Evolutionary conservation across 306 rosid genomes (phyloP).

Genomic region (Dalbergia cochinchinensis): DNA sequence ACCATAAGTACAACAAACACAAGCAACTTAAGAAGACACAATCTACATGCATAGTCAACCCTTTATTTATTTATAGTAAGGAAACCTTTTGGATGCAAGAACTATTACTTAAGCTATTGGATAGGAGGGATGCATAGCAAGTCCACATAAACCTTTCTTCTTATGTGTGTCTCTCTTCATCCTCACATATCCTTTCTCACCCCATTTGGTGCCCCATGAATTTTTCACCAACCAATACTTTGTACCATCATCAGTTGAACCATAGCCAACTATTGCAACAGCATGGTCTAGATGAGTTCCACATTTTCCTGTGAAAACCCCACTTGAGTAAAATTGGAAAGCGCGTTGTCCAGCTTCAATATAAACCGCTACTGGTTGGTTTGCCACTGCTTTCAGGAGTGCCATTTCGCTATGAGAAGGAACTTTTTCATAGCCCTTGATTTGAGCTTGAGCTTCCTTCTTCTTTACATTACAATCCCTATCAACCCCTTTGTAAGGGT

Average conservation of each 20-base stretch:
- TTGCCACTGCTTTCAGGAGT: constrained; percentile 38
- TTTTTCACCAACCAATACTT: constrained; percentile 47
- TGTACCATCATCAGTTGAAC: constrained; percentile 8
- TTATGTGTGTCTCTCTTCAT: constrained; percentile 19
- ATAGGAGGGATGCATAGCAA: constrained; percentile 39
- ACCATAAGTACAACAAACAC: neutral
- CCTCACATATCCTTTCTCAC: constrained; percentile 48
- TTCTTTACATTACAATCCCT: constrained; percentile 7
- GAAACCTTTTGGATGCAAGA: neutral
- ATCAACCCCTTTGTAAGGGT: constrained; percentile 31
- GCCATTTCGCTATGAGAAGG: constrained; percentile 34
- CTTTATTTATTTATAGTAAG: neutral
- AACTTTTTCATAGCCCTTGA: constrained; percentile 41
- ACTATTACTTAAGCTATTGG: constrained; percentile 18
- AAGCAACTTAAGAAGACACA: neutral
- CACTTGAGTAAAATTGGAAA: constrained; percentile 42
- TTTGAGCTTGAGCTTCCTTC: neutral
- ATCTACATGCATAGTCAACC: neutral
- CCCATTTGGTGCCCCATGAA: constrained; percentile 47
- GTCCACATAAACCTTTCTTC: constrained; percentile 46
- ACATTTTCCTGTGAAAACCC: constrained; percentile 26
- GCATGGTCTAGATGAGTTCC: constrained; percentile 31
- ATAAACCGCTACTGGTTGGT: constrained; percentile 37
- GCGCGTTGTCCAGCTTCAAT: neutral
- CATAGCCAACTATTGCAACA: constrained; percentile 37